phyloP scores from a whole-genome alignment of 179 eudicot species.

The Silene noctiflora region DNA sequence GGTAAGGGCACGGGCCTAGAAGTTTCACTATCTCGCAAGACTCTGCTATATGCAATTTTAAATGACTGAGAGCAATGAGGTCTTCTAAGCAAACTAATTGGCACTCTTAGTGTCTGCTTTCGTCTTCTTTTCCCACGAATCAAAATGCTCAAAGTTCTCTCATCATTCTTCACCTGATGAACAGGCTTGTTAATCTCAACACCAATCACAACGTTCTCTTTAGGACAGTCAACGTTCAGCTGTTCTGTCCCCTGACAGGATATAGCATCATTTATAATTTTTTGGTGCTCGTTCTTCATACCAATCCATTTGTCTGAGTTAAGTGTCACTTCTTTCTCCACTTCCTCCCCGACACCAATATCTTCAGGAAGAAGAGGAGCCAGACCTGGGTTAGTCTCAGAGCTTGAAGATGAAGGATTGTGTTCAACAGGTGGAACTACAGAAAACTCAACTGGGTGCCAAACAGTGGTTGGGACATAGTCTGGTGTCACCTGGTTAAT shows the following conservation, averaged over 20 bases:
- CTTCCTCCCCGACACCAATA: constrained; percentile 37
- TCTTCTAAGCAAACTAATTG: constrained; percentile 72
- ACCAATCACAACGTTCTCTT: constrained; percentile 20
- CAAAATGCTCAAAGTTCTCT: constrained; percentile 65
- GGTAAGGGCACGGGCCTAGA: constrained; percentile 44
- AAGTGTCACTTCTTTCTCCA: constrained; percentile 42
- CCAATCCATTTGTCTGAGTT: constrained; percentile 33
- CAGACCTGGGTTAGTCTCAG: constrained; percentile 37
- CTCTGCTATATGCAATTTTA: constrained; percentile 73
- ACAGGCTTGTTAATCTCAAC: constrained; percentile 20
- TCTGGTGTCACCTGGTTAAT: constrained; percentile 48
- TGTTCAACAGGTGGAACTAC: constrained; percentile 53
- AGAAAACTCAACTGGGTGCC: constrained; percentile 79
- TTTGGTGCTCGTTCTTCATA: constrained; percentile 36
- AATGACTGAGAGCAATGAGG: constrained; percentile 81
- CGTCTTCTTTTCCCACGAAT: constrained; percentile 72
- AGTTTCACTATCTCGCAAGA: constrained; percentile 68
- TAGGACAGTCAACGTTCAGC: constrained; percentile 21
- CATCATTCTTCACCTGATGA: constrained; percentile 37
- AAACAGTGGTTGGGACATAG: constrained; percentile 48
- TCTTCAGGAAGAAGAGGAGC: constrained; percentile 50
- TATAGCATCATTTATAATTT: constrained; percentile 23
- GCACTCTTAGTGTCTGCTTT: constrained; percentile 87
- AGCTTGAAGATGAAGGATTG: constrained; percentile 39
- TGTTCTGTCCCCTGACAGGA: constrained; percentile 17